These are phyloP conservation scores for Xylogone sp. DNA, from an alignment of 2,329 filamentous ascomycete species.

Conservation along the genomic window DNA sequence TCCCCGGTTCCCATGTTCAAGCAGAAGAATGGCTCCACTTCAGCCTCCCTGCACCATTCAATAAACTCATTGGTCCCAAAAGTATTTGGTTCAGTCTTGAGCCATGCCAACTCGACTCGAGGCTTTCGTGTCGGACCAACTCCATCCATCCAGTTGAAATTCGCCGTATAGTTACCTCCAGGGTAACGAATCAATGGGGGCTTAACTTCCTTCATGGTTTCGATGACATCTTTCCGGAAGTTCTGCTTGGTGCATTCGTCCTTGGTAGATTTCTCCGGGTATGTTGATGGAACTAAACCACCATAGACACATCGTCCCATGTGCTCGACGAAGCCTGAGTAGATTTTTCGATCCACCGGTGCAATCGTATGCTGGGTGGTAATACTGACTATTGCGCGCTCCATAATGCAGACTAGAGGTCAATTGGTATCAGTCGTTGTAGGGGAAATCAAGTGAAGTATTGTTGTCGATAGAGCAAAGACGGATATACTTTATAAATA, in stretches of 20 bases:
- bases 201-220: conserved; percentile 68
- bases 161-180: conserved; percentile 80
- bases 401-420: too few relatives aligned
- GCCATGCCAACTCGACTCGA: conserved; percentile 71
- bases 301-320: conserved; percentile 90
- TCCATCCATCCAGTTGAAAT: conserved; percentile 82
- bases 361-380: neutral
- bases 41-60: conserved; percentile 70
- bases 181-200: conserved; percentile 78
- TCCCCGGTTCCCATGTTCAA: conserved; percentile 83
- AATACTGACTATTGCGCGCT: too few relatives aligned
- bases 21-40: conserved; percentile 72
- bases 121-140: conserved; percentile 67
- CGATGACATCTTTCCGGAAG: conserved; percentile 75
- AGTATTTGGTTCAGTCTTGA: conserved; percentile 70
- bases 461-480: too few relatives aligned
- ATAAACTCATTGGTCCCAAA: conserved; percentile 85
- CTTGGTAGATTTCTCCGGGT: conserved; percentile 70
- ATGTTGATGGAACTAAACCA: conserved; percentile 67
- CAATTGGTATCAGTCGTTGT: too few relatives aligned
- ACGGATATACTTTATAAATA: too few relatives aligned
- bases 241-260: too few relatives aligned
- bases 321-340: conserved; percentile 85
- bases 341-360: conserved; percentile 64
- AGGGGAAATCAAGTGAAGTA: too few relatives aligned